Conservation (phyloP, 495 filamentous ascomycete species). For the Penicillium lividum region DNA sequence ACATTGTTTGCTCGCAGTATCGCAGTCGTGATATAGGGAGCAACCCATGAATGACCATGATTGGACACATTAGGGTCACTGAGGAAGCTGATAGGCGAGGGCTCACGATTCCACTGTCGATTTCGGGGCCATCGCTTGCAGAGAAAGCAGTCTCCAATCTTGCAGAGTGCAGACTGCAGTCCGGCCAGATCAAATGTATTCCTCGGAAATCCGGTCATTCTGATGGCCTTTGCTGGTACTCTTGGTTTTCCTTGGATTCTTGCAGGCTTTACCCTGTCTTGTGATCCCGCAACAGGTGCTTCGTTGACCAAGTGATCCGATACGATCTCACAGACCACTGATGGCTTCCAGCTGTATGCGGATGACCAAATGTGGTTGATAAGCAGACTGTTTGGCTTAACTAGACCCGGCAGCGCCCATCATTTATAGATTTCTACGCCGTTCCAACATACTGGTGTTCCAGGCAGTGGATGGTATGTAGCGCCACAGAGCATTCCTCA, state of each 20-base stretch:
- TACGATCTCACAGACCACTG: not conserved
- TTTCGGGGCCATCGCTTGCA: not conserved
- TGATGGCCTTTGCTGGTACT: not conserved
- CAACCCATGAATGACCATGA: not conserved
- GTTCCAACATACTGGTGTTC: not conserved
- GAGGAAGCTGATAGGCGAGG: not conserved
- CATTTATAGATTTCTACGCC: not conserved
- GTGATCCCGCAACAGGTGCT: not conserved
- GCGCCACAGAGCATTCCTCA: not conserved
- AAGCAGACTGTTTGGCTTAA: not conserved
- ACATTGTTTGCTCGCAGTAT: not conserved
- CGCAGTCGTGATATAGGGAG: not conserved
- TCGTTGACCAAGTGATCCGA: not conserved
- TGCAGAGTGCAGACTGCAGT: constrained; percentile 1
- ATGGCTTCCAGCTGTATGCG: not conserved
- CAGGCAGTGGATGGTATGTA: not conserved
- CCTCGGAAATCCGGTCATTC: not conserved
- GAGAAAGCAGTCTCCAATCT: not conserved
- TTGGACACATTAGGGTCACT: not conserved
- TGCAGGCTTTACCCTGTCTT: not conserved
- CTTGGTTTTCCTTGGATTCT: not conserved
- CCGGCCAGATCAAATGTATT: not conserved
- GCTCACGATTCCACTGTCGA: not conserved
- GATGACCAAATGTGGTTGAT: not conserved
- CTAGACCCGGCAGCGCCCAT: not conserved